Percentiles rank a stretch among this genome's conserved stretches.
phyloP scores from a whole-genome alignment of 176 grass and related monocot species.

The Oryza australiensis region DNA sequence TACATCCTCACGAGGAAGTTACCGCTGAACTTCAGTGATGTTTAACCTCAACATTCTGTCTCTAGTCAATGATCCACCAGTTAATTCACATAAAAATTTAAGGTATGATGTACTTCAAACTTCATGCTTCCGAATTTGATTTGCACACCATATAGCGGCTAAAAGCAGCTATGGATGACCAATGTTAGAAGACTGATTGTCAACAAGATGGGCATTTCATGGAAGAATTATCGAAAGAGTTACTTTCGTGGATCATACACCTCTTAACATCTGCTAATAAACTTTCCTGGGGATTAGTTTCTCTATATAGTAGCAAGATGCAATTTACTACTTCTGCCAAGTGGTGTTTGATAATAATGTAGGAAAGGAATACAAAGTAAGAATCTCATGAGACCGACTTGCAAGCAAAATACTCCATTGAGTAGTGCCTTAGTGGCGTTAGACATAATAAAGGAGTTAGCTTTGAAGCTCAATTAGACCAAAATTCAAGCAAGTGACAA shows the following conservation, averaged over 20 bases:
- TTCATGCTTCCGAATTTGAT: background rate
- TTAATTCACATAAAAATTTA: background rate
- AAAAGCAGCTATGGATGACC: background rate
- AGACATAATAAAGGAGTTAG: slow-evolving; percentile 22
- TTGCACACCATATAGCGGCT: background rate
- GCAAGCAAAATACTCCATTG: background rate
- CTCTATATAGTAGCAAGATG: background rate
- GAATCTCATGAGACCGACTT: background rate
- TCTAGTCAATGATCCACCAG: background rate
- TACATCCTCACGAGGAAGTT: background rate
- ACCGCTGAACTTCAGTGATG: background rate
- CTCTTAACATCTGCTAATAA: background rate
- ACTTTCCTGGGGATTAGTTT: background rate
- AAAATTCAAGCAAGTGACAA: background rate
- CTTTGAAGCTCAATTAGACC: slow-evolving; percentile 3
- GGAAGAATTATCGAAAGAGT: background rate
- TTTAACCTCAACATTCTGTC: background rate
- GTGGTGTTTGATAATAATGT: background rate
- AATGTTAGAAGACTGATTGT: background rate
- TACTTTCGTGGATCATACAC: background rate
- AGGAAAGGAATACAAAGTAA: background rate
- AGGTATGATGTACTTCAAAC: background rate
- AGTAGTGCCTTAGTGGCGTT: background rate
- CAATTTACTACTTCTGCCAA: background rate
- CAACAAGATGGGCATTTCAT: background rate